Conservation (phyloP, 2,329 filamentous ascomycete genomes). For the Paraphoma chrysanthemicola region DNA sequence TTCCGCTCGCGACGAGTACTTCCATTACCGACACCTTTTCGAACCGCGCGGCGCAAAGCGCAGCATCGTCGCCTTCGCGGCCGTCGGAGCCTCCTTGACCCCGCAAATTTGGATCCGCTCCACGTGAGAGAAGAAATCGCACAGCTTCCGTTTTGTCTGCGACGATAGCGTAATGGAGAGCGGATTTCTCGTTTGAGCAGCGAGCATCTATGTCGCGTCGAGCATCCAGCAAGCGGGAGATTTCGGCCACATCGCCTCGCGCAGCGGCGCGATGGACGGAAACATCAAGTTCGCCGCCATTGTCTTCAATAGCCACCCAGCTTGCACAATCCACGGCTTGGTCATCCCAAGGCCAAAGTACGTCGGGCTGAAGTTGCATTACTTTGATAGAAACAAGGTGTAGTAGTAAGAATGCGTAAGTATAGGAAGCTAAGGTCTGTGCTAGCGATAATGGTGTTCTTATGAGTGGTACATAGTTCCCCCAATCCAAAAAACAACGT, state of each 20-base stretch:
- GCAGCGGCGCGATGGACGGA: background rate
- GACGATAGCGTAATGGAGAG: background rate
- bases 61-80: background rate
- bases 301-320: background rate
- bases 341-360: background rate
- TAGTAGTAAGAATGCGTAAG: no score
- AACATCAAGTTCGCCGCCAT: background rate
- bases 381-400: no score
- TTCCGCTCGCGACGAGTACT: background rate
- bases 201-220: background rate
- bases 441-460: no score
- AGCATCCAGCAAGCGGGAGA: background rate
- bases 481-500: no score
- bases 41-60: background rate
- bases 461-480: no score
- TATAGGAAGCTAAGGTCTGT: no score
- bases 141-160: background rate
- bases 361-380: no score
- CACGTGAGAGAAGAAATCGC: background rate
- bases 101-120: background rate
- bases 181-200: background rate
- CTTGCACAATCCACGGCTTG: background rate
- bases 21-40: background rate
- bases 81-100: background rate
- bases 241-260: background rate